Evolutionary conservation across 805 yeast species (phyloP).

Genomic region (Wickerhamiella lipophila): DNA sequence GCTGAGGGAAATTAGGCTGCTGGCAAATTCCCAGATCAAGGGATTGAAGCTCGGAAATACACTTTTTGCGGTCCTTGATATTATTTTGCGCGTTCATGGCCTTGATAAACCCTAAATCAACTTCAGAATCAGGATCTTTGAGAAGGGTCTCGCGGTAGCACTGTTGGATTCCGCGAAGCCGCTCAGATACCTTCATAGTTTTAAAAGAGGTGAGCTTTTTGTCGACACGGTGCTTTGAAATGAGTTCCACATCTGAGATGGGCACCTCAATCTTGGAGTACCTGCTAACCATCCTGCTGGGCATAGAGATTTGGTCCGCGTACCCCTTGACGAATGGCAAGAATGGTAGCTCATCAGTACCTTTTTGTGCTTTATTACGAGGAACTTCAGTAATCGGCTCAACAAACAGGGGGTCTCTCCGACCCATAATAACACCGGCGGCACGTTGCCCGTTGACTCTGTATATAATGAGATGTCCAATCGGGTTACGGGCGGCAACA

Average conservation of each 20-base stretch:
- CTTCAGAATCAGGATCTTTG: constrained; percentile 1
- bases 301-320: background rate
- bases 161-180: background rate
- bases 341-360: background rate
- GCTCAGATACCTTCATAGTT: background rate
- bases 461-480: constrained; percentile 4
- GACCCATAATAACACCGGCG: constrained; percentile 5
- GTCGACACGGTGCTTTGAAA: constrained; percentile 1
- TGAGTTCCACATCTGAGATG: constrained; percentile 3
- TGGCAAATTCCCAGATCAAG: background rate
- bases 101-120: background rate
- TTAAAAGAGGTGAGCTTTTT: background rate
- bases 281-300: background rate
- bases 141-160: background rate
- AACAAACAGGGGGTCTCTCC: constrained; percentile 7
- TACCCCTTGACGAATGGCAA: constrained; percentile 4
- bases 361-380: background rate
- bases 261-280: constrained; percentile 1
- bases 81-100: constrained; percentile 5
- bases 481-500: background rate
- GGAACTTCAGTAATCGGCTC: constrained; percentile 5
- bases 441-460: constrained; percentile 1
- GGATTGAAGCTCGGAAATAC: background rate
- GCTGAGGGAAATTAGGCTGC: background rate
- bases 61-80: constrained; percentile 5